phyloP scores from a whole-genome alignment of 257 asterid species.

The Solanum rostratum region DNA sequence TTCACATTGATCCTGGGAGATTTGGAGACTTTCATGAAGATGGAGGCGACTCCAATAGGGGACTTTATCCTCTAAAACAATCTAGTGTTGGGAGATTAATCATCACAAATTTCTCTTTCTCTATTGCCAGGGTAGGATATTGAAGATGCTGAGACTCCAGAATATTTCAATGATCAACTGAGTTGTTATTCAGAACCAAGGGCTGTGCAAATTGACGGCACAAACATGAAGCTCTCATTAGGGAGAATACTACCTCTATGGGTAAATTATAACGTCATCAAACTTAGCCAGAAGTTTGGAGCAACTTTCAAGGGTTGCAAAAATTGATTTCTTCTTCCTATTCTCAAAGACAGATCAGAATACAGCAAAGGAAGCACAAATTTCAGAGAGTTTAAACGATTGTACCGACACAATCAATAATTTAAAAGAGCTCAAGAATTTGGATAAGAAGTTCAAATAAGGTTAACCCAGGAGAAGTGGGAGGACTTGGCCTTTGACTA shows the following conservation, averaged over 20 bases:
- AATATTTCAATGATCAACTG: neutral
- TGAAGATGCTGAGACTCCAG: neutral
- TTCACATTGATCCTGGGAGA: neutral
- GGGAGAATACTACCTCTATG: neutral
- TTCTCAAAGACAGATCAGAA: neutral
- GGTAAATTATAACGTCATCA: neutral
- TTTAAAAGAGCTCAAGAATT: neutral
- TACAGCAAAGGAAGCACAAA: neutral
- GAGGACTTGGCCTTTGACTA: neutral
- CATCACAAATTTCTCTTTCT: neutral
- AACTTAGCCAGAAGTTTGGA: neutral
- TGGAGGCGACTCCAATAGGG: neutral
- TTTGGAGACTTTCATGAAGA: neutral
- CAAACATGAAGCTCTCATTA: neutral
- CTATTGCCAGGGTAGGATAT: no score
- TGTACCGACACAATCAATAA: neutral
- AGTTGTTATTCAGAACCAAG: neutral
- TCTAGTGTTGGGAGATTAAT: neutral
- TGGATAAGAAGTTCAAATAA: neutral
- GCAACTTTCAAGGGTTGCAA: neutral
- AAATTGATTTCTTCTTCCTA: neutral
- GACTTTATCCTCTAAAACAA: neutral
- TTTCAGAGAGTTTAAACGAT: neutral
- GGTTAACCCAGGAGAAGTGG: neutral
- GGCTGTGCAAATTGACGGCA: neutral